These are phyloP conservation scores for Rhizopogon salebrosus DNA, from an alignment of 768 basidiomycete species.

Conservation along the genomic window DNA sequence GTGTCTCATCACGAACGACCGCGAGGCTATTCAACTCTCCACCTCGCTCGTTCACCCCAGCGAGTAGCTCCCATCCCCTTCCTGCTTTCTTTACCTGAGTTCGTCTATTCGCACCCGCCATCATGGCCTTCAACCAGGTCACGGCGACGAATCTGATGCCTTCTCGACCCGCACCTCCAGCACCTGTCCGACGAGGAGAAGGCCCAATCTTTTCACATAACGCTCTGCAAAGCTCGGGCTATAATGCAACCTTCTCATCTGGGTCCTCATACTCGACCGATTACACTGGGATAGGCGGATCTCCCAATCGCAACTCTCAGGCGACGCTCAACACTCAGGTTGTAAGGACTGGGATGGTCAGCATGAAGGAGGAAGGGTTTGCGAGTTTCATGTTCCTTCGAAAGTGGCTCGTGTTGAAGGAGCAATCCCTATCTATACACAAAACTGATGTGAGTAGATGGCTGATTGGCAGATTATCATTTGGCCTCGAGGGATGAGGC, in stretches of 20 bases:
- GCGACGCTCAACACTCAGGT: constrained; percentile 35
- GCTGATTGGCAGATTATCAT: not conserved
- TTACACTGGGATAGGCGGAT: constrained; percentile 82
- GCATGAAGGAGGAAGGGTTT: constrained; percentile 92
- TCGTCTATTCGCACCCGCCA: constrained; percentile 20
- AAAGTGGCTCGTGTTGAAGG: constrained; percentile 85
- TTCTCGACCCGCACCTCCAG: constrained; percentile 72
- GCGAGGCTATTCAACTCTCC: not conserved
- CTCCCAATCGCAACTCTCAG: constrained; percentile 53
- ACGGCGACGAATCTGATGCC: constrained; percentile 63
- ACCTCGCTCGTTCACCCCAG: constrained; percentile 6
- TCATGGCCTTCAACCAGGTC: constrained; percentile 49
- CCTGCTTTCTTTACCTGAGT: constrained; percentile 6
- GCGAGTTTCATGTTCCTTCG: constrained; percentile 89
- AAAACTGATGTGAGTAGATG: constrained; percentile 77
- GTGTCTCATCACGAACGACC: not conserved
- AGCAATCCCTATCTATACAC: constrained; percentile 73
- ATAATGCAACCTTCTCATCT: constrained; percentile 53
- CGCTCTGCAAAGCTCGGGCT: constrained; percentile 49
- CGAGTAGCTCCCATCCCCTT: not conserved
- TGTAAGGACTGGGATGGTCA: constrained; percentile 69
- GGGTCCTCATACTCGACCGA: constrained; percentile 57
- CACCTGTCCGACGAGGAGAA: constrained; percentile 50
- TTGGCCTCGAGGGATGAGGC: not conserved
- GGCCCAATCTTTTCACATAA: constrained; percentile 25